These are phyloP conservation scores for Oryza meridionalis DNA, from an alignment of 176 grass and related monocot genomes.

Conservation along the genomic window DNA sequence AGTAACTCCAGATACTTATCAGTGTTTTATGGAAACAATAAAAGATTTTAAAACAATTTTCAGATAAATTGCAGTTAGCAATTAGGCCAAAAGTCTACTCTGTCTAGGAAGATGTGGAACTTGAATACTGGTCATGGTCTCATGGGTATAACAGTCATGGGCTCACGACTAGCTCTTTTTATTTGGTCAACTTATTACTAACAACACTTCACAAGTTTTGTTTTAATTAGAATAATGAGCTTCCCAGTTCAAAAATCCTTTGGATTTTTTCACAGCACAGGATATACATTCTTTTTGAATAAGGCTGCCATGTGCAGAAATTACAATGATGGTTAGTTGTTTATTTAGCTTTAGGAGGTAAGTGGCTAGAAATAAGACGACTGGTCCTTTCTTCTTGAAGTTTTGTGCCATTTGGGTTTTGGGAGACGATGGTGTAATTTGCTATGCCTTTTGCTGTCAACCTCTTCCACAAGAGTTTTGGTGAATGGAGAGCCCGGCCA, in stretches of 20 bases:
- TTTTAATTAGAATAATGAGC: background rate
- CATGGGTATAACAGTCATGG: background rate
- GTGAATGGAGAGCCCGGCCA: no score
- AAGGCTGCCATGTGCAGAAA: no score
- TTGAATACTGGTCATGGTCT: background rate
- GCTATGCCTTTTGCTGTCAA: no score
- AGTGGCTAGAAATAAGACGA: no score
- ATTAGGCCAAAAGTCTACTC: background rate
- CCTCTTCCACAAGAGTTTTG: no score
- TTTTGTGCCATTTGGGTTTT: no score
- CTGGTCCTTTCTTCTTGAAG: no score
- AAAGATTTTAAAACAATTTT: slow-evolving; percentile 7
- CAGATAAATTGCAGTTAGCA: background rate
- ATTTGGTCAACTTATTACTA: slow-evolving; percentile 23
- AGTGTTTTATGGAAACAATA: slow-evolving; percentile 21
- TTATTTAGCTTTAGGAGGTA: no score
- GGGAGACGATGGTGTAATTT: no score
- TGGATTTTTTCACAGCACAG: background rate
- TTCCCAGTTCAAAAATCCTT: background rate
- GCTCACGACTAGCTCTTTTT: background rate
- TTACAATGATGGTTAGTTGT: no score
- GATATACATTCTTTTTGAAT: no score
- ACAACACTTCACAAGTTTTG: background rate
- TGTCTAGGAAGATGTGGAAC: slow-evolving; percentile 6
- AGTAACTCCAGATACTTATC: slow-evolving; percentile 4